Evolutionary conservation across 78 protist species (phyloP).

Genomic region (Isochrysis galbana): DNA sequence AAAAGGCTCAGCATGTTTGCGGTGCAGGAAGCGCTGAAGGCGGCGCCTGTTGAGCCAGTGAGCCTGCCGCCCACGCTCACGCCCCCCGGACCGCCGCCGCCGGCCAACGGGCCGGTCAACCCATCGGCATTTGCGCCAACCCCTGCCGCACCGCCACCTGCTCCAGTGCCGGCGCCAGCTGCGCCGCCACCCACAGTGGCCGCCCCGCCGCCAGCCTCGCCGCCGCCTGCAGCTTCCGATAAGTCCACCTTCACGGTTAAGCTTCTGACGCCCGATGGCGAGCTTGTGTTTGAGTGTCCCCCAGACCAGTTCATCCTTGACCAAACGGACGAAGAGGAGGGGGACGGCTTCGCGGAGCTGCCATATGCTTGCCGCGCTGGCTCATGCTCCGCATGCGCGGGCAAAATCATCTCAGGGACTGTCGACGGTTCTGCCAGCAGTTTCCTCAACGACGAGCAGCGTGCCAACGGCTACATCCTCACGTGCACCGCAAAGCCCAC

Average conservation of each 20-base stretch:
- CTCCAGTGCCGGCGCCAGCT: neutral
- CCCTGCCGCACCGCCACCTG: neutral
- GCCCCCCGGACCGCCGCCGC: neutral
- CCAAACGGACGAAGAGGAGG: neutral
- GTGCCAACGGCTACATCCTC: neutral
- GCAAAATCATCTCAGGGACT: neutral
- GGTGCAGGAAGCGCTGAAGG: neutral
- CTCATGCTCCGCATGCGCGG: neutral
- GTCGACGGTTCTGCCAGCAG: neutral
- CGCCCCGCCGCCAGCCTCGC: neutral
- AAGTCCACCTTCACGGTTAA: neutral
- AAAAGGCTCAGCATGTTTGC: neutral
- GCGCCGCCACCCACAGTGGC: neutral
- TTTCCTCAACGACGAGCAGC: neutral
- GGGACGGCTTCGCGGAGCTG: neutral
- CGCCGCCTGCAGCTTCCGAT: neutral
- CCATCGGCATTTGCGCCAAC: neutral
- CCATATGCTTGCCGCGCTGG: constrained; percentile 7
- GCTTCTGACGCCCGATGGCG: neutral
- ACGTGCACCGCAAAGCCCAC: constrained; percentile 8
- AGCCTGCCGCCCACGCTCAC: neutral
- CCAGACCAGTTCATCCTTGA: neutral
- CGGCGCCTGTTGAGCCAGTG: neutral
- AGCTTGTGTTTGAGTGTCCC: neutral
- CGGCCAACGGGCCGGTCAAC: neutral